A percentile compares a stretch with the other conserved stretches of the same genome.
Conservation (phyloP, 2,329 filamentous ascomycete genomes). For the Calonectria fujianensis region DNA sequence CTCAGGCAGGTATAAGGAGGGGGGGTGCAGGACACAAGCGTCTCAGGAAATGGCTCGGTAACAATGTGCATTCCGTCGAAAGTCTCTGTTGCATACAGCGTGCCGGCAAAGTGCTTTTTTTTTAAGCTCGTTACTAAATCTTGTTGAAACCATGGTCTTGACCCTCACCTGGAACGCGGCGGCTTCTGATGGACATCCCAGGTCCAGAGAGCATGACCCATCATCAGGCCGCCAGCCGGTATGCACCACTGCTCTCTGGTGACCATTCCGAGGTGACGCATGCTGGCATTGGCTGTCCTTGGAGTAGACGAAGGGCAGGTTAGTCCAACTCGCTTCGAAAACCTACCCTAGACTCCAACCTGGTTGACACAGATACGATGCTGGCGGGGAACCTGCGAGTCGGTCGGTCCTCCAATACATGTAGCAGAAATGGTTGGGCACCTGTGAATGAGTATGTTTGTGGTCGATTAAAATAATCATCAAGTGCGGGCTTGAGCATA, state of each 20-base stretch:
- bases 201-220: not conserved
- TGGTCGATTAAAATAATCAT: not conserved
- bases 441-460: not conserved
- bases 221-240: no score
- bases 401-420: not conserved
- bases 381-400: not conserved
- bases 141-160: not conserved
- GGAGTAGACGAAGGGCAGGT: not conserved
- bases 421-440: not conserved
- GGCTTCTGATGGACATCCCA: not conserved
- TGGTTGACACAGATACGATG: no score
- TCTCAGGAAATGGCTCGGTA: not conserved
- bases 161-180: not conserved
- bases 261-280: not conserved
- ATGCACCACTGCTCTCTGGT: not conserved
- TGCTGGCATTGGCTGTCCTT: not conserved
- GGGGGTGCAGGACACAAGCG: not conserved
- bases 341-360: not conserved
- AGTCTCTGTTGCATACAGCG: not conserved
- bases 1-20: not conserved
- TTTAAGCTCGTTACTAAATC: not conserved
- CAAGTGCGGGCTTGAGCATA: not conserved
- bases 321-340: not conserved
- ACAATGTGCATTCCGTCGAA: not conserved
- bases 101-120: not conserved